Percentiles rank a stretch among this genome's conserved stretches.
phyloP scores from a whole-genome alignment of 1,139 yeast genomes.

The Candida neerlandica region DNA sequence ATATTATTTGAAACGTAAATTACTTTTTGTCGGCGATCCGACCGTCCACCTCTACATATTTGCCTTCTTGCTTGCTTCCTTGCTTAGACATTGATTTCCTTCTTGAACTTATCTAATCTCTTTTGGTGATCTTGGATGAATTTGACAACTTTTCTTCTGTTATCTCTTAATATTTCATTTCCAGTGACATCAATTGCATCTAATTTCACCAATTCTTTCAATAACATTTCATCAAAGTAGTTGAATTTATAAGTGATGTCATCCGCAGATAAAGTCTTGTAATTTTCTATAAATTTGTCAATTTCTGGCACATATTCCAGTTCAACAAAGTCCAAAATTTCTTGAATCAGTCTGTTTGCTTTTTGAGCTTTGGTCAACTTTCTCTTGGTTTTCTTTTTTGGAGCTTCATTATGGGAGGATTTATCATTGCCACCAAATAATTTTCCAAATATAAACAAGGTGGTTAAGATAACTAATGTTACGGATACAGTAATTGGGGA shows the following conservation, averaged over 20 bases:
- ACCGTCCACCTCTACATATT: neutral
- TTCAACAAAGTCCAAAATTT: conserved; percentile 45
- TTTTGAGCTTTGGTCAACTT: conserved; percentile 46
- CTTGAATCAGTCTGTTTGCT: conserved; percentile 45
- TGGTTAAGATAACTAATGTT: conserved; percentile 33
- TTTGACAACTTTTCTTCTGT: conserved; percentile 62
- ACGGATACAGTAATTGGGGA: conserved; percentile 41
- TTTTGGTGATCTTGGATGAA: conserved; percentile 62
- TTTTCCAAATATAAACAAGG: conserved; percentile 24
- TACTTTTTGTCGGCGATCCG: neutral
- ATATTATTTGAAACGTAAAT: neutral
- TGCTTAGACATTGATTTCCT: conserved; percentile 26
- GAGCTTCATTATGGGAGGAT: conserved; percentile 6
- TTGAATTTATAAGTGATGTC: conserved; percentile 54
- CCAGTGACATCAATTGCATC: conserved; percentile 63
- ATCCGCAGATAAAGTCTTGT: conserved; percentile 34
- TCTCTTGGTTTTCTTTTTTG: conserved; percentile 33
- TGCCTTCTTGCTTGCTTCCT: too few relatives aligned
- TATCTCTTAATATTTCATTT: conserved; percentile 53
- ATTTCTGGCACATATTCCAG: conserved; percentile 46
- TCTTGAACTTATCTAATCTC: conserved; percentile 56
- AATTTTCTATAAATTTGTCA: conserved; percentile 41
- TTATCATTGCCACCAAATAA: conserved; percentile 17
- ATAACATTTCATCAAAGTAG: conserved; percentile 65
- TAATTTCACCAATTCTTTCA: conserved; percentile 64